phyloP scores from a whole-genome alignment of 805 yeast species.

The Yarrowia phangngaensis region DNA sequence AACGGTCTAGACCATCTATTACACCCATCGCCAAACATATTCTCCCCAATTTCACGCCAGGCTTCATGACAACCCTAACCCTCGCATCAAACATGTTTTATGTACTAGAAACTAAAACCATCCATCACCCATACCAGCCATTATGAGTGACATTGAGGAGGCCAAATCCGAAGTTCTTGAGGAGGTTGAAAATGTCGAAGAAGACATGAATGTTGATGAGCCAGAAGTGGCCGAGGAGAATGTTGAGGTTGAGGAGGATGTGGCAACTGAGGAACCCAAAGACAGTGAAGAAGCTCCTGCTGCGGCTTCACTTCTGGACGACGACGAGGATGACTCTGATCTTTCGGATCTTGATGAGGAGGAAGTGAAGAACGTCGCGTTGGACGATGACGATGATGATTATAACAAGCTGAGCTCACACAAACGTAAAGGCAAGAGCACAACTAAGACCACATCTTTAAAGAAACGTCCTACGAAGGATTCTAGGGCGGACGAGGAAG shows the following conservation, averaged over 20 bases:
- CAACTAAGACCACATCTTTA: conserved; percentile 24
- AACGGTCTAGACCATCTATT: too few species aligned
- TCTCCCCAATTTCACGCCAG: too few species aligned
- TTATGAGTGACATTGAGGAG: too few species aligned
- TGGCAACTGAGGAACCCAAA: background rate
- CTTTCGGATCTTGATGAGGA: conserved; percentile 44
- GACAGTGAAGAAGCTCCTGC: background rate
- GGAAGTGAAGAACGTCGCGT: conserved; percentile 37
- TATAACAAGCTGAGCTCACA: conserved; percentile 42
- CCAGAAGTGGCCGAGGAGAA: too few species aligned
- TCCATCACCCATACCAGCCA: too few species aligned
- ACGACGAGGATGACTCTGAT: conserved; percentile 47
- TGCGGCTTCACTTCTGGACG: conserved; percentile 23
- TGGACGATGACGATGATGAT: conserved; percentile 40
- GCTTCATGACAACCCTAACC: too few species aligned
- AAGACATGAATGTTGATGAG: too few species aligned
- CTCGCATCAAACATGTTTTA: too few species aligned
- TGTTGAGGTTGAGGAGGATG: conserved; percentile 1
- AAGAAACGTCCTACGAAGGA: conserved; percentile 31
- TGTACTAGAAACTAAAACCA: too few species aligned
- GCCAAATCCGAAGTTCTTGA: too few species aligned
- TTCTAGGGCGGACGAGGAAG: conserved; percentile 31
- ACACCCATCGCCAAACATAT: too few species aligned
- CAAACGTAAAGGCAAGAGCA: conserved; percentile 32
- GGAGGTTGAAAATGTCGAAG: too few species aligned